phyloP scores from a whole-genome alignment of 2,329 filamentous ascomycete genomes.

The Phialocephala subalpina region DNA sequence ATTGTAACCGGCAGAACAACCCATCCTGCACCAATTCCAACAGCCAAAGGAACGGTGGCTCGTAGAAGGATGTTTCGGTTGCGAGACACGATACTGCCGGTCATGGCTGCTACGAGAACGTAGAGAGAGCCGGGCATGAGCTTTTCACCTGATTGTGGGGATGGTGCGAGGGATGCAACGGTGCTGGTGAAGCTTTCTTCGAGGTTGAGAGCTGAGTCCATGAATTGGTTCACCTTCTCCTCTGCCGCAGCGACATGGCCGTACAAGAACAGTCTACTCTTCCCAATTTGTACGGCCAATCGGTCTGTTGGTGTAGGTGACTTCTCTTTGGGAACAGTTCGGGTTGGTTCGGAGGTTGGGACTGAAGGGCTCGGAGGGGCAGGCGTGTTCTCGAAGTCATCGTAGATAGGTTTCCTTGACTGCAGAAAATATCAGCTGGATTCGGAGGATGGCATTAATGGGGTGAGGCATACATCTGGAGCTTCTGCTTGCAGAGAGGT shows the following conservation, averaged over 20 bases:
- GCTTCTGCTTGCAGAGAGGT: conserved; percentile 57
- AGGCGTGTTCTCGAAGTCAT: conserved; percentile 62
- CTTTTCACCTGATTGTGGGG: conserved; percentile 85
- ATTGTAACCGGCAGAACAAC: conserved; percentile 88
- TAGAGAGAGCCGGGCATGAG: conserved; percentile 91
- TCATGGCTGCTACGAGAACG: conserved; percentile 93
- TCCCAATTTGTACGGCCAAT: conserved; percentile 82
- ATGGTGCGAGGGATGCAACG: conserved; percentile 85
- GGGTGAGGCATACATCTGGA: conserved; percentile 32
- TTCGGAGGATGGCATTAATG: not conserved
- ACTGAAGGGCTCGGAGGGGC: conserved; percentile 41
- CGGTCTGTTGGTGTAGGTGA: conserved; percentile 87
- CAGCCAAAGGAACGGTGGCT: conserved; percentile 76
- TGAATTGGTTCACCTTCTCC: conserved; percentile 81
- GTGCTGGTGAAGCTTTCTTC: conserved; percentile 92
- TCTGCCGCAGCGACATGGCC: conserved; percentile 77
- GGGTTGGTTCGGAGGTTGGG: conserved; percentile 29
- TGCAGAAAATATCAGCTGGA: conserved; percentile 37
- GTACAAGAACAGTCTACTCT: conserved; percentile 83
- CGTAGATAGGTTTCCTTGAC: conserved; percentile 81
- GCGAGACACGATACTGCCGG: conserved; percentile 87
- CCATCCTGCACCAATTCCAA: conserved; percentile 86
- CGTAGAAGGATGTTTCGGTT: conserved; percentile 88
- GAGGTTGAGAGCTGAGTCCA: conserved; percentile 82
- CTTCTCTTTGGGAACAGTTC: conserved; percentile 42